These are phyloP conservation scores for Stenogyne calaminthoides DNA, from an alignment of 305 asterid species.

Conservation along the genomic window DNA sequence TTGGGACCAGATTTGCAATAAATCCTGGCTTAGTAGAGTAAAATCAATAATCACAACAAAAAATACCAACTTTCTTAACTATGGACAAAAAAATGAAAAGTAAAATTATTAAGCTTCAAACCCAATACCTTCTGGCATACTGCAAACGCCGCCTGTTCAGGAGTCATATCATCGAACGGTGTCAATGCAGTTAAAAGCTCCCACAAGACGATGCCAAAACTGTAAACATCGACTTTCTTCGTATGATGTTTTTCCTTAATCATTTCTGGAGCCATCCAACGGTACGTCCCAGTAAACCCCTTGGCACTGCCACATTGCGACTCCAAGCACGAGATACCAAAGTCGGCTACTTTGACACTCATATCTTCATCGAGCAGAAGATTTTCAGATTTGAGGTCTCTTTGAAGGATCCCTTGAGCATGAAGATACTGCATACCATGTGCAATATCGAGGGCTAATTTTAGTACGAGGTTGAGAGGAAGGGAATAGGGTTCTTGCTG, in stretches of 20 bases:
- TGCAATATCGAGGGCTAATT: conserved; percentile 82
- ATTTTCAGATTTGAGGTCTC: conserved; percentile 95
- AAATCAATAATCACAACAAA: background rate
- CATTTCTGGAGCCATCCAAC: conserved; percentile 99
- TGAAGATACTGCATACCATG: conserved; percentile 95
- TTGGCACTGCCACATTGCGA: conserved; percentile 91
- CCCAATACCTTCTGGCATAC: conserved; percentile 90
- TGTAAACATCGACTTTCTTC: conserved; percentile 89
- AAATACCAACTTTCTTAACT: background rate
- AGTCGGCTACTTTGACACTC: conserved; percentile 95
- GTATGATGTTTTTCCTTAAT: conserved; percentile 88
- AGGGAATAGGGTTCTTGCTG: conserved; percentile 92
- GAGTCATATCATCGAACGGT: conserved; percentile 94
- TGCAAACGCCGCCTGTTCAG: conserved; percentile 98
- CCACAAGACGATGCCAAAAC: conserved; percentile 90
- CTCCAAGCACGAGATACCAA: conserved; percentile 93
- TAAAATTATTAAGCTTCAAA: background rate
- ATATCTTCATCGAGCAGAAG: conserved; percentile 80
- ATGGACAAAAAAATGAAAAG: background rate
- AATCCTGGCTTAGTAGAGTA: too few species aligned
- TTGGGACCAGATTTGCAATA: too few species aligned
- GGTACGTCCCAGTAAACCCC: conserved; percentile 94
- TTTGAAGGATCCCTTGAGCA: conserved; percentile 84
- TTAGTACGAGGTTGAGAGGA: conserved; percentile 68
- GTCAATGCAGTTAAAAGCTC: conserved; percentile 91